Evolutionary conservation across 768 basidiomycete species (phyloP).

Genomic region (Tylopilus plumbeoviolaceoides): DNA sequence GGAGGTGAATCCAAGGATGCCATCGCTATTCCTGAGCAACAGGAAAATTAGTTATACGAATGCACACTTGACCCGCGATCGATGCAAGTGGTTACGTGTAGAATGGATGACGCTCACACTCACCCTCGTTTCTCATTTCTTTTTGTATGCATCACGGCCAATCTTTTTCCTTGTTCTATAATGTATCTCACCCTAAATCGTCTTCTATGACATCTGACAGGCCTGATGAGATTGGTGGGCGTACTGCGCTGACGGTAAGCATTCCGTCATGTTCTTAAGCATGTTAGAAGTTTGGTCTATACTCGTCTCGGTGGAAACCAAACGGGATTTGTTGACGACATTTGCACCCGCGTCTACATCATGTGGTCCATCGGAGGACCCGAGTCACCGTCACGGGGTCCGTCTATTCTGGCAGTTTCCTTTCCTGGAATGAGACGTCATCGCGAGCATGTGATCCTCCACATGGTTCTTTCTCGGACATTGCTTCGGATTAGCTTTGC

Average conservation of each 20-base stretch:
- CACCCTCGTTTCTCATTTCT: constrained; percentile 1
- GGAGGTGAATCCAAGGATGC: constrained; percentile 4
- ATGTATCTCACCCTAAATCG: constrained; percentile 11
- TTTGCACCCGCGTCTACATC: no score
- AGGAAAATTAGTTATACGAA: constrained; percentile 1
- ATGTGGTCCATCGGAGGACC: no score
- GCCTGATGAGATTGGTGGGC: no score
- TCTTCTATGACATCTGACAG: constrained; percentile 9
- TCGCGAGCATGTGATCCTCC: not conserved
- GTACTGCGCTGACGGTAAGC: no score
- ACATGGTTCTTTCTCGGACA: not conserved
- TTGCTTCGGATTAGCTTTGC: not conserved
- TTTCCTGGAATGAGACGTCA: not conserved
- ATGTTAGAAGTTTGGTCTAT: no score
- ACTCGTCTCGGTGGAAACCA: no score
- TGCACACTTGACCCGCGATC: not conserved
- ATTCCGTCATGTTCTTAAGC: no score
- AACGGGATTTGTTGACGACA: not conserved
- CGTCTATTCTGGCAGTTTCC: no score
- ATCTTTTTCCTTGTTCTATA: constrained; percentile 7
- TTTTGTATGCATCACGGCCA: constrained; percentile 1
- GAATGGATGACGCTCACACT: not conserved
- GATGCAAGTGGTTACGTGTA: not conserved
- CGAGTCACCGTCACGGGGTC: no score
- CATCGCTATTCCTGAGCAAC: not conserved